A percentile compares a stretch with the other conserved stretches of the same genome.
These are phyloP conservation scores for Aureobasidium pullulans DNA, from an alignment of 2,329 filamentous ascomycete genomes.

Conservation along the genomic window DNA sequence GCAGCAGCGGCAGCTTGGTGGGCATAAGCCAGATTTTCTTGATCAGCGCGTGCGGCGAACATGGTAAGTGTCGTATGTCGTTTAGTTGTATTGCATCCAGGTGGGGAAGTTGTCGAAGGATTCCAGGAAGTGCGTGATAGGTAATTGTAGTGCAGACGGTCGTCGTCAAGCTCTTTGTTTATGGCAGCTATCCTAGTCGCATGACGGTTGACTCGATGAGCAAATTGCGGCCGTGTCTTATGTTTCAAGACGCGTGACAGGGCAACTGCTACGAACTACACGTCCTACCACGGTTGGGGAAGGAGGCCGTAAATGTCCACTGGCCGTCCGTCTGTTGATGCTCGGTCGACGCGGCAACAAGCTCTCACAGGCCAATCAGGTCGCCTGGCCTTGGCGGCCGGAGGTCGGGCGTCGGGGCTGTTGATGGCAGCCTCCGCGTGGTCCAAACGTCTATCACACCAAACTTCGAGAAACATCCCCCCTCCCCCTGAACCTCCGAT, in stretches of 20 bases:
- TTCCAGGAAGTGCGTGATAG: background rate
- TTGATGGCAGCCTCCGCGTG: constrained; percentile 7
- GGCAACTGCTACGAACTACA: background rate
- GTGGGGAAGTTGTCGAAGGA: background rate
- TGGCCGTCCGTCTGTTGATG: background rate
- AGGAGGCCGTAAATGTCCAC: constrained; percentile 1
- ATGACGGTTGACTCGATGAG: background rate
- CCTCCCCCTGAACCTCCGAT: constrained; percentile 4
- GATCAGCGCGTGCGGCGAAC: constrained; percentile 67
- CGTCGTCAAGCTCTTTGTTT: constrained; percentile 1
- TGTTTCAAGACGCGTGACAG: constrained; percentile 1
- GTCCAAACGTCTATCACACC: constrained; percentile 13
- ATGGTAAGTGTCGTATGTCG: constrained; percentile 39
- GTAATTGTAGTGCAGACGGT: background rate
- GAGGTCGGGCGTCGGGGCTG: background rate
- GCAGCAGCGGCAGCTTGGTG: constrained; percentile 63
- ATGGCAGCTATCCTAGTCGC: background rate
- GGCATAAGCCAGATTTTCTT: constrained; percentile 77
- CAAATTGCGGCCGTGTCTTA: background rate
- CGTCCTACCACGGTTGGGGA: background rate
- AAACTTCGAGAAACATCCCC: constrained; percentile 6
- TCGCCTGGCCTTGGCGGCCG: background rate
- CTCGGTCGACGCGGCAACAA: constrained; percentile 5
- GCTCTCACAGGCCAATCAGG: background rate
- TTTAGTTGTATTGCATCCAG: background rate